These are phyloP conservation scores for Cichorium intybus DNA, from an alignment of 140 eudicot species.

Conservation along the genomic window DNA sequence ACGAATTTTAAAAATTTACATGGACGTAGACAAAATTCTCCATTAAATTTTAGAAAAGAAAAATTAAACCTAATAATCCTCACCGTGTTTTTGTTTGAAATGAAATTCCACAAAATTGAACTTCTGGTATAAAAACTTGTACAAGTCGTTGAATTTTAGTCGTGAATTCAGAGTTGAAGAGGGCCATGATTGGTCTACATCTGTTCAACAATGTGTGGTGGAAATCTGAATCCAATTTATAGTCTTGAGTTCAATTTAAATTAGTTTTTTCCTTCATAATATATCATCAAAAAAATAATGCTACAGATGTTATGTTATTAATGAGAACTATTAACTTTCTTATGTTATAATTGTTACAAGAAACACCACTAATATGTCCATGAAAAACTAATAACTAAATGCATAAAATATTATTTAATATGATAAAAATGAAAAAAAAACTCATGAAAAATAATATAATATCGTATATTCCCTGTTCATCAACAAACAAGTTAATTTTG, in stretches of 20 bases:
- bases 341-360: neutral
- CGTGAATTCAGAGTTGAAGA: conserved; percentile 5
- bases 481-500: too few relatives aligned
- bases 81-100: neutral
- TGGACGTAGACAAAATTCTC: too few relatives aligned
- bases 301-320: neutral
- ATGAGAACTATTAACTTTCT: neutral
- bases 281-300: neutral
- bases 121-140: neutral
- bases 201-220: neutral
- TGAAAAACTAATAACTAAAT: neutral
- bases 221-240: conserved; percentile 5
- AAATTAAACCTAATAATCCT: too few relatives aligned
- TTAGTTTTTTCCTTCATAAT: neutral
- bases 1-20: too few relatives aligned
- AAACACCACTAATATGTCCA: neutral
- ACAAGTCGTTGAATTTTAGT: neutral
- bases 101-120: neutral
- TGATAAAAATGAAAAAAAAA: too few relatives aligned
- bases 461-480: too few relatives aligned
- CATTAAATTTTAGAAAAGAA: too few relatives aligned
- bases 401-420: neutral
- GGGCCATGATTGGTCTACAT: neutral
- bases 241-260: conserved; percentile 1
- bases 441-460: too few relatives aligned